Evolutionary conservation across 2,329 filamentous ascomycete genomes (phyloP), one percentile per base, ranked within the genome.

Genomic region (Neospermospora avenae): DNA sequence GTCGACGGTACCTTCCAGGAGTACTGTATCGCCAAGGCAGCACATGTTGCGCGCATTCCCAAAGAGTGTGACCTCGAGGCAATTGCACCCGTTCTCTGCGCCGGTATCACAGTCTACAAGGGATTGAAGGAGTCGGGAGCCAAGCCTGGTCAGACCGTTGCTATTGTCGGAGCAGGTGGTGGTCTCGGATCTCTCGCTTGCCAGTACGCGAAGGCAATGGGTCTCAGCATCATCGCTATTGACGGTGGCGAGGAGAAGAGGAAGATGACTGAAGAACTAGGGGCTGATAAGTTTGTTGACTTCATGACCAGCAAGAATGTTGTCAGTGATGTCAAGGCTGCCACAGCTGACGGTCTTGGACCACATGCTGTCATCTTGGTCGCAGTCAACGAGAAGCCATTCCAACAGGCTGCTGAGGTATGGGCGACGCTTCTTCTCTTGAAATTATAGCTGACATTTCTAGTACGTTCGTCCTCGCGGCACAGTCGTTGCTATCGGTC

Each of bases 1-100:
- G 91, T 96, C 73, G 90, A 96, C 74, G 93, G 93, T 34, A 87
- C 87, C 44, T 97, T 97, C 83, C 93, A 97, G 80, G 87, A 96
- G 80, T 97, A 96, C 79, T 85, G 84, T 74, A 84, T 96, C 67
- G 92, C 87, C 68, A 96, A 96, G 76, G 92, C 91, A 16, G 85
- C 88, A 18, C 90, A 96, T 75, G 86, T 95, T 16, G 90, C 91
- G 28, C 86, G 88, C 67, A 88, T 97, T 65, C 89, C 90, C 66
- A 88, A 93, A 75, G 84, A 88, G 16, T 83, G 88, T 63, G 80
- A 85, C 61, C 85, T 96, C 46, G 91, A 93, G 71, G 85, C 85
- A 55, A 81, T 96, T 60, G 84, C 91, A 1, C 91, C 91, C 14
- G 83, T 96, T 58, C 83, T 96, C 35, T 96, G 91, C 75, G 90